Evolutionary conservation across 2,329 filamentous ascomycete genomes (phyloP), one percentile per base, ranked within the genome.

Genomic region (Nemania abortiva): DNA sequence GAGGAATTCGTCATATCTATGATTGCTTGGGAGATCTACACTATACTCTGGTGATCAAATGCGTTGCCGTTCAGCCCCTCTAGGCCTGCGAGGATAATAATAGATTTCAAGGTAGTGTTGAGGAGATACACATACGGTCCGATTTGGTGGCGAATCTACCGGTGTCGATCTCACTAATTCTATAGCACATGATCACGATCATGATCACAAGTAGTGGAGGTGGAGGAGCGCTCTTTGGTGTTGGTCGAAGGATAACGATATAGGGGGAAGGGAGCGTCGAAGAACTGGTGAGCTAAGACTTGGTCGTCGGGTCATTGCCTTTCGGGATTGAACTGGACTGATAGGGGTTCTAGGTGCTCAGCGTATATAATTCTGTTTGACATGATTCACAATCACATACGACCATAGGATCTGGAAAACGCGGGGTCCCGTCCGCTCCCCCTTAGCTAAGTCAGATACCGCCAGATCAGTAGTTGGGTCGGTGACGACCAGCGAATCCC

Each of bases 1-100:
- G 22, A 49, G 27, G 42, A n/a, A n/a, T 50, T 24, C 45, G 59
- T 45, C 54, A n/a, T 39, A 27, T 63, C n/a, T n/a, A 49, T 31
- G 13, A n/a, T n/a, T 42, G 10, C 37, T 27, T 57, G 42, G 42
- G 42, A 53, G 20, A 61, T 42, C 2, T 22, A 59, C n/a, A 37
- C 18, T 22, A 45, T 22, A 29, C 53, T 31, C 22, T 18, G 22
- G 45, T 54, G 57, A 53, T 4, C 20, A 2, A 42, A 10, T 47
- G 37, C 29, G 45, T 53, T 53, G 54, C 47, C 37, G 50, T 39
- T 31, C 1, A 45, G 18, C 22, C 22, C 39, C 50, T 47, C 31
- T 39, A 39, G 52, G 13, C 24, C n/a, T 20, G 34, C 9, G 27
- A 18, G 20, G 6, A 34, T 20, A 13, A 20, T 18, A 6, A 4